These are phyloP conservation scores for Daldinia caldariorum DNA, from an alignment of 495 filamentous ascomycete genomes.

Conservation along the genomic window DNA sequence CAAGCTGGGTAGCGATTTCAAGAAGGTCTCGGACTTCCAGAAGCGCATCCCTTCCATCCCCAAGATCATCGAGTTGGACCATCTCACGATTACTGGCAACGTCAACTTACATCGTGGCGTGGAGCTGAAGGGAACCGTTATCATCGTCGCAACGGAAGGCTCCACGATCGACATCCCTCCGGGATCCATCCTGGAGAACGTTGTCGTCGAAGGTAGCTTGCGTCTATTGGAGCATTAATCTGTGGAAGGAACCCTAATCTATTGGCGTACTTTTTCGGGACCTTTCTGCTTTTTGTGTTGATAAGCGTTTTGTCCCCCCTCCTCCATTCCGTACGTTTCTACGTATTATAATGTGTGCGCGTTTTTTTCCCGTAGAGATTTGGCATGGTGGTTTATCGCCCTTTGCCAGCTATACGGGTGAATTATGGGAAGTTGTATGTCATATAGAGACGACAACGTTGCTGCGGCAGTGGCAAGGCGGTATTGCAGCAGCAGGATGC, in stretches of 20 bases:
- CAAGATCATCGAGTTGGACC: constrained; percentile 97
- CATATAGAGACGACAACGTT: constrained; percentile 5
- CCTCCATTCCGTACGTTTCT: not conserved
- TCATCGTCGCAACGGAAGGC: constrained; percentile 97
- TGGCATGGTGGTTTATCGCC: not conserved
- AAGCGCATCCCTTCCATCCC: constrained; percentile 95
- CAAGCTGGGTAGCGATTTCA: constrained; percentile 99
- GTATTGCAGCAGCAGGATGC: too few species aligned
- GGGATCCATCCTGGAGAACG: constrained; percentile 96
- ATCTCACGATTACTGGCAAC: constrained; percentile 95
- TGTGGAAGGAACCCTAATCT: not conserved
- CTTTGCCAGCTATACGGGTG: not conserved
- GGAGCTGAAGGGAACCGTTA: constrained; percentile 98
- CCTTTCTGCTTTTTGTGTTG: constrained; percentile 1
- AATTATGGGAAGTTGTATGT: constrained; percentile 5
- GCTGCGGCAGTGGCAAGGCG: not conserved
- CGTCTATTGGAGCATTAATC: constrained; percentile 89
- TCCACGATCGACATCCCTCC: constrained; percentile 98
- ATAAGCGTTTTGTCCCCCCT: constrained; percentile 1
- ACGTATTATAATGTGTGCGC: not conserved
- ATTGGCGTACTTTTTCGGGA: not conserved
- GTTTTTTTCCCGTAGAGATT: not conserved
- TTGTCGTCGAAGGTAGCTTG: constrained; percentile 98
- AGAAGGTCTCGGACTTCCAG: constrained; percentile 99
- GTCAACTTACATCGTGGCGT: constrained; percentile 97